Conservation (phyloP, 129 eudicot genomes). For the Apium graveolens region DNA sequence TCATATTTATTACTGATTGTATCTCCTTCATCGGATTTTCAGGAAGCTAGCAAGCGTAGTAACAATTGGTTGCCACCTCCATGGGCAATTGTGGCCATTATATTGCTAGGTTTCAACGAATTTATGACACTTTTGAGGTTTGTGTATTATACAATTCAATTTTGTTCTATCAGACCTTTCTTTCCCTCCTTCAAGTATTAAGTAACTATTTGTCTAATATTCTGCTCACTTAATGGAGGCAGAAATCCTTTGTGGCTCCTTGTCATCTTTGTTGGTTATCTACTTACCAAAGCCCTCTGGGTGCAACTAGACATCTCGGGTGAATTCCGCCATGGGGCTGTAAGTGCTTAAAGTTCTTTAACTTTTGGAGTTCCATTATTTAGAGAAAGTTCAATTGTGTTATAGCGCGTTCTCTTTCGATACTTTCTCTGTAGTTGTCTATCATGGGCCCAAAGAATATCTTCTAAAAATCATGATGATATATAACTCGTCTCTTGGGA, state of each 20-base stretch:
- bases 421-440: not conserved
- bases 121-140: slow-evolving; percentile 97
- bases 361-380: not conserved
- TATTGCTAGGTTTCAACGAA: slow-evolving; percentile 84
- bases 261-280: slow-evolving; percentile 63
- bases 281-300: slow-evolving; percentile 92
- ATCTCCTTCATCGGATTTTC: slow-evolving; percentile 14
- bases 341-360: slow-evolving; percentile 31
- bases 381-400: not conserved
- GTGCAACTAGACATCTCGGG: slow-evolving; percentile 88
- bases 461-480: not conserved
- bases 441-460: not conserved
- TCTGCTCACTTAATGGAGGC: slow-evolving; percentile 20
- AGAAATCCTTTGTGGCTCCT: slow-evolving; percentile 86
- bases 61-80: slow-evolving; percentile 99
- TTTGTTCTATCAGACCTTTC: not conserved
- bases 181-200: not conserved
- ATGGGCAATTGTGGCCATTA: slow-evolving; percentile 91
- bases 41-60: slow-evolving; percentile 95
- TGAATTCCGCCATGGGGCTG: slow-evolving; percentile 86
- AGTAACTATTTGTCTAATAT: not conserved
- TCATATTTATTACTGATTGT: not conserved
- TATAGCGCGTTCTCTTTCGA: not conserved
- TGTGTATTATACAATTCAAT: not conserved
- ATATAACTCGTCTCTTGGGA: not conserved